Evolutionary conservation across 805 yeast species (phyloP).

Genomic region (Myxozyma melibiosi): DNA sequence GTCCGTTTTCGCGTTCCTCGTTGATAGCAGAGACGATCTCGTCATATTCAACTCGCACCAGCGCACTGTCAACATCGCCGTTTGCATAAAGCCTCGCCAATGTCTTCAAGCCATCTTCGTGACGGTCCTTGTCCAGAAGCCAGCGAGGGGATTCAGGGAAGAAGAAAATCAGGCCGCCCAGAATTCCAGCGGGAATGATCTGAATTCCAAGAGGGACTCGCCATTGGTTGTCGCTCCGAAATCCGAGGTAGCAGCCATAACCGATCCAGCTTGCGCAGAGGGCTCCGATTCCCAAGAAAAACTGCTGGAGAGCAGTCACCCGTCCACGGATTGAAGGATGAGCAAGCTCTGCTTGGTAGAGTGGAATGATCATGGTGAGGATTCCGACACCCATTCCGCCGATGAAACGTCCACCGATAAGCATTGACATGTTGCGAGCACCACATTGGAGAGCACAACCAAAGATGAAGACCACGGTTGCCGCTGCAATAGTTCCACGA

Average conservation of each 20-base stretch:
- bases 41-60: conserved; percentile 49
- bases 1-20: background rate
- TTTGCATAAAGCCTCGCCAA: conserved; percentile 50
- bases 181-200: conserved; percentile 65
- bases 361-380: conserved; percentile 52
- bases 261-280: conserved; percentile 1
- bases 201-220: conserved; percentile 71
- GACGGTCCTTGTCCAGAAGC: conserved; percentile 57
- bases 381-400: conserved; percentile 59
- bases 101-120: conserved; percentile 59
- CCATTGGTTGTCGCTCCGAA: conserved; percentile 56
- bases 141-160: conserved; percentile 80
- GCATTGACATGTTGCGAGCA: conserved; percentile 21
- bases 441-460: conserved; percentile 19
- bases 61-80: conserved; percentile 50
- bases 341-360: conserved; percentile 35
- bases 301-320: background rate
- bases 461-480: conserved; percentile 14
- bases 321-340: conserved; percentile 34
- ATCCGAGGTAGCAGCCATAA: background rate
- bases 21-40: conserved; percentile 36
- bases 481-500: conserved; percentile 7
- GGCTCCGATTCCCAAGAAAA: background rate
- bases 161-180: conserved; percentile 62
- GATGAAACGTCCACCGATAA: conserved; percentile 54